Evolutionary conservation across 2,329 filamentous ascomycete genomes (phyloP).

Genomic region (Claviceps monticola): DNA sequence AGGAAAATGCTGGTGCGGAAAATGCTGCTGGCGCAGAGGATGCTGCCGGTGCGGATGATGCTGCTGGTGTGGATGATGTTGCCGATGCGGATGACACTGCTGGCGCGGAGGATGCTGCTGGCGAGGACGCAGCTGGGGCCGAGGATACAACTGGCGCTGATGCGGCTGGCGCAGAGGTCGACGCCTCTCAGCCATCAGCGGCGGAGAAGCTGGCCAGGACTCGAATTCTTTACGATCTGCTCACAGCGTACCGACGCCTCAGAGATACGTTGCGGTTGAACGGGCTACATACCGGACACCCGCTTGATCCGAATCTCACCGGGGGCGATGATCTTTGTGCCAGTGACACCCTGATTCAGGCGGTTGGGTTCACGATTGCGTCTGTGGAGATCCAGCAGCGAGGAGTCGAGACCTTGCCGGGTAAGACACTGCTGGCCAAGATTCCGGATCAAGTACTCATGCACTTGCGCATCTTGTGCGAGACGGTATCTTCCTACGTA

Average conservation of each 20-base stretch:
- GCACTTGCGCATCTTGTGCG: slow-evolving; percentile 75
- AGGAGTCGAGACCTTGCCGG: slow-evolving; percentile 60
- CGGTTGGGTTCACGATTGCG: slow-evolving; percentile 74
- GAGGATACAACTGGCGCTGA: no score
- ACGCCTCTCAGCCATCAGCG: slow-evolving; percentile 5
- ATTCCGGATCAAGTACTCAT: slow-evolving; percentile 74
- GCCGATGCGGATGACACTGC: no score
- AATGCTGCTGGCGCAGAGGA: no score
- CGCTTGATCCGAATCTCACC: slow-evolving; percentile 15
- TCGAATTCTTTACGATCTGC: slow-evolving; percentile 37
- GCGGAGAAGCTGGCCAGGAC: not conserved
- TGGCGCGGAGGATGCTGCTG: no score
- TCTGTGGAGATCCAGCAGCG: slow-evolving; percentile 86
- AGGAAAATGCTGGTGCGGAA: no score
- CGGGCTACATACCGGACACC: slow-evolving; percentile 28
- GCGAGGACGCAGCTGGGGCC: no score
- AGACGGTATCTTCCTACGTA: slow-evolving; percentile 77
- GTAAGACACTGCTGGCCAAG: slow-evolving; percentile 65
- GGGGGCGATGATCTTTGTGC: slow-evolving; percentile 31
- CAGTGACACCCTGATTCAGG: slow-evolving; percentile 47
- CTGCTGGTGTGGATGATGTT: no score
- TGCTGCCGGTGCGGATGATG: no score
- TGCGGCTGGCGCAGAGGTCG: not conserved
- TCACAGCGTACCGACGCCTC: slow-evolving; percentile 45
- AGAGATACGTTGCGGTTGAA: slow-evolving; percentile 45